Evolutionary conservation across 2,329 filamentous ascomycete genomes (phyloP).

Genomic region (Trichophyton schoenleinii): DNA sequence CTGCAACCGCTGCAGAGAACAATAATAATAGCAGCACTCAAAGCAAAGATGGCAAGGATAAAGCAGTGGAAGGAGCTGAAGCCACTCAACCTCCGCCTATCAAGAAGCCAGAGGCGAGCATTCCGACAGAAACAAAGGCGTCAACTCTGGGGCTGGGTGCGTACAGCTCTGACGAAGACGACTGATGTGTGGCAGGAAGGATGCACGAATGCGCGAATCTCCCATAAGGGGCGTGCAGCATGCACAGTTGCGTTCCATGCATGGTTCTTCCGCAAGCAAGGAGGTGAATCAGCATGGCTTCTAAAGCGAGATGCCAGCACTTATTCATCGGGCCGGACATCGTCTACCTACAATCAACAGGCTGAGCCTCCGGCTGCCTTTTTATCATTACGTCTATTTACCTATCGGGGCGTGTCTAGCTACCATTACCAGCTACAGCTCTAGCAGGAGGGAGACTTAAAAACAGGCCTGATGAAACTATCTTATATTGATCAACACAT

Average conservation of each 20-base stretch:
- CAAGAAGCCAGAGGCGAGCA: slow-evolving; percentile 2
- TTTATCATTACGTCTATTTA: neutral
- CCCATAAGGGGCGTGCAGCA: neutral
- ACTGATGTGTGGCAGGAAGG: neutral
- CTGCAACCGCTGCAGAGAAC: slow-evolving; percentile 16
- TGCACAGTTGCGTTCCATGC: neutral
- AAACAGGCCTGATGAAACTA: neutral
- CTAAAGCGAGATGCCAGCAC: neutral
- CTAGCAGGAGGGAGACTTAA: neutral
- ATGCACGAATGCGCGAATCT: neutral
- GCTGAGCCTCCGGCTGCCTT: neutral
- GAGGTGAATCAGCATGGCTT: neutral
- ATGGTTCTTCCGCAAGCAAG: neutral
- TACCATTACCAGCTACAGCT: neutral
- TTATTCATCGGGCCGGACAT: neutral
- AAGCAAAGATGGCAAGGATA: neutral
- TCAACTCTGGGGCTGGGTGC: slow-evolving; percentile 24
- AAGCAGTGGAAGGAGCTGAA: neutral
- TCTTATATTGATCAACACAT: neutral
- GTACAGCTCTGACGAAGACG: slow-evolving; percentile 32
- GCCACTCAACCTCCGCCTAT: neutral
- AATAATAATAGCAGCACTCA: neutral
- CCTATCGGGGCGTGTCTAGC: neutral
- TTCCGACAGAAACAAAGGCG: slow-evolving; percentile 8
- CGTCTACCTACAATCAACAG: neutral